A percentile compares a stretch with the other conserved stretches of the same genome.
These are phyloP conservation scores for Rosa multiflora DNA, from an alignment of 306 rosid genomes.

Conservation along the genomic window DNA sequence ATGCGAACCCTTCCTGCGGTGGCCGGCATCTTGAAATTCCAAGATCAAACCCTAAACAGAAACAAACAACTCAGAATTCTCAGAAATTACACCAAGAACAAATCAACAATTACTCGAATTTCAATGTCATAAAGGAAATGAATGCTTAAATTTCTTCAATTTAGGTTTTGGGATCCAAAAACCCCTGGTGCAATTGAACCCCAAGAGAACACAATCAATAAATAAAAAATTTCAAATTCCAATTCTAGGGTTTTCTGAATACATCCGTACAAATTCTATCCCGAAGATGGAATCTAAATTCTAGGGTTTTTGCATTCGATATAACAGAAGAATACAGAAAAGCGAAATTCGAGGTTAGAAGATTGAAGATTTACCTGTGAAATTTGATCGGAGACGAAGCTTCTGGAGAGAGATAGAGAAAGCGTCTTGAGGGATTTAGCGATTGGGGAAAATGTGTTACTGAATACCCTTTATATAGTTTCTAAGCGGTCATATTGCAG, in stretches of 20 bases:
- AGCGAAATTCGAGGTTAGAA: not conserved
- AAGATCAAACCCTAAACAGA: constrained; percentile 28
- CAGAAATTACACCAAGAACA: not conserved
- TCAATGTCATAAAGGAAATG: not conserved
- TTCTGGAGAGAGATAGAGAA: not conserved
- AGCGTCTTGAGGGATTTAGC: not conserved
- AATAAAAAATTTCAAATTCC: not conserved
- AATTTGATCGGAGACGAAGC: not conserved
- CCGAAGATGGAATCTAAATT: not conserved
- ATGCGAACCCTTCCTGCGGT: constrained; percentile 98
- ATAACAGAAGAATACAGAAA: not conserved
- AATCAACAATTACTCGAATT: not conserved
- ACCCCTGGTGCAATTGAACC: not conserved
- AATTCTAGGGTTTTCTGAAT: not conserved
- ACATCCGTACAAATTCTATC: not conserved
- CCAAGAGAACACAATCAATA: not conserved
- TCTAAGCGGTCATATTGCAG: not conserved
- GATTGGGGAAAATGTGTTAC: not conserved
- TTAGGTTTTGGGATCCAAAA: not conserved
- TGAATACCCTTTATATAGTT: not conserved
- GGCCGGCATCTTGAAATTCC: constrained; percentile 74
- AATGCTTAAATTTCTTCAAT: not conserved
- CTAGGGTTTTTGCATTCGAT: constrained; percentile 1
- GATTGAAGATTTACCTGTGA: constrained; percentile 6
- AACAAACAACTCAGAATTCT: constrained; percentile 3